Evolutionary conservation across 768 basidiomycete species (phyloP), one percentile per base, ranked within the genome.

Genomic region (Agrocybe praecox): DNA sequence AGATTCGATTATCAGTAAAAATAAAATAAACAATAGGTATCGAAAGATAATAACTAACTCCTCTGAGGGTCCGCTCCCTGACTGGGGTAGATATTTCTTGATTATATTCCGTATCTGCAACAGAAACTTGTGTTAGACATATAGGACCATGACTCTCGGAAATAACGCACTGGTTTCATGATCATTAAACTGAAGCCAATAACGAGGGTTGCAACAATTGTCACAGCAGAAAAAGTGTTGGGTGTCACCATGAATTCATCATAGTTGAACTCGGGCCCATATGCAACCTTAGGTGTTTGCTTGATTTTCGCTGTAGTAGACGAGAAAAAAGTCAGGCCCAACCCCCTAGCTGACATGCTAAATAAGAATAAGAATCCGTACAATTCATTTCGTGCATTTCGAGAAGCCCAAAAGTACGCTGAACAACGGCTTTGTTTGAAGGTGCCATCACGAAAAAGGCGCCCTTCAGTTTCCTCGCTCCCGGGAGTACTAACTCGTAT

Each of bases 181-280:
- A 62, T 61, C 44, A 82, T 53, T 15, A 75, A 32, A 7, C 67
- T 57, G 22, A 76, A 58, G 9, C 69, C 75, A 29, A 79, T 23
- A 12, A 73, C 62, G 12, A 80, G 48, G 17, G 66, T 65, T 9
- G 77, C 40, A n/a, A 79, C 75, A 12, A 77, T 53, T 1, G 80
- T 12, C 6, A 80, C 45, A 12, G 82, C 76, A n/a, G 73, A 64
- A 4, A 85, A 5, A 21, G 66, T 68, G 32, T 74, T 76, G 4
- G 71, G 66, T 48, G 73, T 76, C 3, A 70, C 73, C 60, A 82
- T 18, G 55, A 89, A 89, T 69, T 96, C 94, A 49, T 86, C 84
- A 68, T 95, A 96, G 45, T 74, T 74, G 76, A 97, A 94, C 2
- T 80, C 65, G 0, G 84, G 75, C 6, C 92, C 95, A 64, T 96